Evolutionary conservation across 108 stramenopile genomes (phyloP).

Genomic region (Nannochloropsis salina): DNA sequence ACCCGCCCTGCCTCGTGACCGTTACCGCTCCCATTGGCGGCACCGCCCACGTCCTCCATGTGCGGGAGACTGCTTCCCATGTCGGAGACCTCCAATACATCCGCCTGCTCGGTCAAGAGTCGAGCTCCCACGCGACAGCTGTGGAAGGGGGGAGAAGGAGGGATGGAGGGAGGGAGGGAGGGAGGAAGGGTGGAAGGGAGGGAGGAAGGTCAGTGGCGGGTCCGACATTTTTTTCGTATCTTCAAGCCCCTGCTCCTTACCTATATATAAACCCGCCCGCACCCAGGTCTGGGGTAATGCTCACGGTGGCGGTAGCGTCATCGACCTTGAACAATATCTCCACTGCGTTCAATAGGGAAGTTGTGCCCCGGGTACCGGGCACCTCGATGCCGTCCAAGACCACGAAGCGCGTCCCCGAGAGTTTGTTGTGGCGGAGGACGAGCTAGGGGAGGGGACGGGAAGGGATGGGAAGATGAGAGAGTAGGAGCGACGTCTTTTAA

Average conservation of each 20-base stretch:
- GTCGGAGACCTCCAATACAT: background rate
- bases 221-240: background rate
- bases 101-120: background rate
- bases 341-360: constrained; percentile 9
- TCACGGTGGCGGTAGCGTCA: background rate
- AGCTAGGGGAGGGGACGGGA: background rate
- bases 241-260: background rate
- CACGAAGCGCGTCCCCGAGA: background rate
- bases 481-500: no score
- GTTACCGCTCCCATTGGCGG: background rate
- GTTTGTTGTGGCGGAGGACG: constrained; percentile 3
- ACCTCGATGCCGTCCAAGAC: background rate
- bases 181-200: background rate
- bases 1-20: background rate
- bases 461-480: background rate
- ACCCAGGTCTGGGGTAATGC: constrained; percentile 1
- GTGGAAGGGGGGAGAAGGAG: background rate
- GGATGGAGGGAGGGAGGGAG: background rate
- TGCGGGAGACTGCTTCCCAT: background rate
- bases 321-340: constrained; percentile 6
- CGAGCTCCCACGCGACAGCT: background rate
- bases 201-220: background rate
- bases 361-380: background rate
- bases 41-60: background rate
- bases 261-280: background rate